Percentiles rank a stretch among this genome's conserved stretches.
phyloP scores from a whole-genome alignment of 2,329 filamentous ascomycete species.

The Cordyceps farinosa region DNA sequence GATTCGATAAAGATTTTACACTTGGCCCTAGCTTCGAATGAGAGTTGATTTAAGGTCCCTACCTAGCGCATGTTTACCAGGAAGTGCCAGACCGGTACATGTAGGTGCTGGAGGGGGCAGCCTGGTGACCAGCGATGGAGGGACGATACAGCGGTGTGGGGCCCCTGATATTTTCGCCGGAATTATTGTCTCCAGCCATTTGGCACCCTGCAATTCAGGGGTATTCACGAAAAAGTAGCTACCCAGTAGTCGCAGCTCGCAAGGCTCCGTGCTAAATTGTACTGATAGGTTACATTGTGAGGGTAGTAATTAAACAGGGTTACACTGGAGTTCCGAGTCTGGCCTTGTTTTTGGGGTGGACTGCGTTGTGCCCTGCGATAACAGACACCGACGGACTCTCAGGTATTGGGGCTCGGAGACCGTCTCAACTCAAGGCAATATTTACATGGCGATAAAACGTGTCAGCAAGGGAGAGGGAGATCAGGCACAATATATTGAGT shows the following conservation, averaged over 20 bases:
- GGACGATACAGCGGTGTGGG: background rate
- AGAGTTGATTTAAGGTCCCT: background rate
- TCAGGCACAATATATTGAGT: background rate
- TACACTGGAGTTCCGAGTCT: background rate
- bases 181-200: background rate
- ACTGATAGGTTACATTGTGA: constrained; percentile 2
- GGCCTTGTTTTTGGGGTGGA: background rate
- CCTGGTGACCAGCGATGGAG: background rate
- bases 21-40: background rate
- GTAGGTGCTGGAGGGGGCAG: background rate
- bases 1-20: background rate
- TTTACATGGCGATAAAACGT: background rate
- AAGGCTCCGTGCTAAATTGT: background rate
- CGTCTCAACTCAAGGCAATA: no score
- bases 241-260: background rate
- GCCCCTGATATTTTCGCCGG: background rate
- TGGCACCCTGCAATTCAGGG: background rate
- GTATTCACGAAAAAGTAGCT: background rate
- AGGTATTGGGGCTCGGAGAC: no score
- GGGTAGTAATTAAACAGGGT: constrained; percentile 10
- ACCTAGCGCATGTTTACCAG: background rate
- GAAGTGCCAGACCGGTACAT: no score
- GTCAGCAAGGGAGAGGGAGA: background rate
- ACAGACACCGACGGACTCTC: background rate
- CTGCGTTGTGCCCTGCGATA: background rate